Base-by-base conservation (phyloP, 2,329 filamentous ascomycete genomes). In the Ceratocystis albifundus region DNA sequence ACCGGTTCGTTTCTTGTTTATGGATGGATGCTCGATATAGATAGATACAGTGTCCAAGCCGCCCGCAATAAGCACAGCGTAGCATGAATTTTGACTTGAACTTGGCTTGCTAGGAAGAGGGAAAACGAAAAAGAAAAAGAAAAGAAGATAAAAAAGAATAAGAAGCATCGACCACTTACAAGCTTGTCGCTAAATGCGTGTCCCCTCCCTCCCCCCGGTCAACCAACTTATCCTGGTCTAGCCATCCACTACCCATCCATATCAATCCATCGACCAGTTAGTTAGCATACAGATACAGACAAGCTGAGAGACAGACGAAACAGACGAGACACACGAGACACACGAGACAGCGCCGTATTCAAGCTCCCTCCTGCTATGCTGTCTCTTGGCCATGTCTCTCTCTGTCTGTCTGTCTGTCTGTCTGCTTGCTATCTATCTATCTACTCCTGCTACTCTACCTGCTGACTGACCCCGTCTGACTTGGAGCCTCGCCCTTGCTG, bases 91-190 rank as follows among this genome's bases (percentile, higher is more conserved):
- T 50, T 22, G 46, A n/a, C 22, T 8, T 10, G 17, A 22, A 22
- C 46, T n/a, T 50, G 5, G 17, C 36, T 41, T 41, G 36, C 36
- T 41, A 4, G 10, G 46, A 20, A 48, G 46, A n/a, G 20, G 46
- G 7, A 32, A n/a, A 59, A 59, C 15, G 15, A 20, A 59, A 28
- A n/a, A n/a, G n/a, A n/a, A n/a, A n/a, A n/a, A n/a, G n/a, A n/a
- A n/a, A n/a, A n/a, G n/a, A n/a, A n/a, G n/a, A n/a, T n/a, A n/a
- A n/a, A 53, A 25, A 20, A 53, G 10, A 53, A 15, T 6, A 59
- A 59, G 28, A 59, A 59, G 53, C 53, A 32, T n/a, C 53, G 53
- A n/a, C 53, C 53, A 59, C 53, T 59, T 59, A 59, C 53, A 59
- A 59, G 53, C 53, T 59, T 59, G 53, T 59, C 53, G 53, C 53